Conservation (phyloP, 176 grass and related monocot species). For the Phoenix roebelenii region DNA sequence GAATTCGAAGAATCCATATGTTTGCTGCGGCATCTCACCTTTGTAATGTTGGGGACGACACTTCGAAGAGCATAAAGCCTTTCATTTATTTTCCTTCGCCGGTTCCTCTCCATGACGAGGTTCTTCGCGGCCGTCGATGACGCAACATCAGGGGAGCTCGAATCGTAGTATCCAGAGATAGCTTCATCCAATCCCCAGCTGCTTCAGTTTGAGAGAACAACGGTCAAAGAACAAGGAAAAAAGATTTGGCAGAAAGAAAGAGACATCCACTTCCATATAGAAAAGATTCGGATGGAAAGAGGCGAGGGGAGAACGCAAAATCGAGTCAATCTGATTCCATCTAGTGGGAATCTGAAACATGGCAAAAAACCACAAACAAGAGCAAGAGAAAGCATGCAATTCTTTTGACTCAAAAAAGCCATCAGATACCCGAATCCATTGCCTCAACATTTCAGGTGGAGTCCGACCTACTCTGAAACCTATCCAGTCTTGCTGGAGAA, state of each 20-base stretch:
- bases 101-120: slow-evolving; percentile 24
- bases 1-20: too few species aligned
- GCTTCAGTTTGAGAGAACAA: neutral
- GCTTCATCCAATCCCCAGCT: slow-evolving; percentile 23
- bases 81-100: slow-evolving; percentile 43
- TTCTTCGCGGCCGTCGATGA: slow-evolving; percentile 9
- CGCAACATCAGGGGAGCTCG: slow-evolving; percentile 17
- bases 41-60: slow-evolving; percentile 60
- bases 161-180: slow-evolving; percentile 17
- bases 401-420: too few species aligned
- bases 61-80: slow-evolving; percentile 53
- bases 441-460: too few species aligned
- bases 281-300: too few species aligned
- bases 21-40: slow-evolving; percentile 11
- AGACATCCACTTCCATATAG: neutral
- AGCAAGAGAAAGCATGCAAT: too few species aligned
- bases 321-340: too few species aligned
- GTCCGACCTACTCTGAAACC: too few species aligned
- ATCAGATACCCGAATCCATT: too few species aligned
- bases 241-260: neutral
- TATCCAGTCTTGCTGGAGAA: too few species aligned
- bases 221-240: neutral
- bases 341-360: too few species aligned
- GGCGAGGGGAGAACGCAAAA: too few species aligned
- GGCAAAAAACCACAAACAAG: too few species aligned